Percentiles rank a stretch among this genome's conserved stretches.
These are phyloP conservation scores for Coccomyxa sp. DNA, from an alignment of 139 green algal genomes.

Conservation along the genomic window DNA sequence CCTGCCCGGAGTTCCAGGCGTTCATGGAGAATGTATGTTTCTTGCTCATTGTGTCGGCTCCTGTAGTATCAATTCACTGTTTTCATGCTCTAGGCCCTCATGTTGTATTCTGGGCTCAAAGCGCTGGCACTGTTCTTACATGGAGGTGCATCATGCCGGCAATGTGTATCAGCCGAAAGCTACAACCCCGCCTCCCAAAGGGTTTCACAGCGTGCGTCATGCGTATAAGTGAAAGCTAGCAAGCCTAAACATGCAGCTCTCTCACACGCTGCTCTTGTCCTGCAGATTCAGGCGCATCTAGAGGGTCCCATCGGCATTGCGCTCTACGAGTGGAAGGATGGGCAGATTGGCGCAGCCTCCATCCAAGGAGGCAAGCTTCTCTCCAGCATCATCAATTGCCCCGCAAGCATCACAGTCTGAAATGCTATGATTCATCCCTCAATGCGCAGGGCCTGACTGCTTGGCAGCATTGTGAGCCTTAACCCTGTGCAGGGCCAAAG, in stretches of 20 bases:
- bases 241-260: no score
- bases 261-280: no score
- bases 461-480: no score
- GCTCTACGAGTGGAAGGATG: conserved; percentile 66
- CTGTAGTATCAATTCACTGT: no score
- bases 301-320: conserved; percentile 60
- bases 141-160: not conserved
- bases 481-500: conserved; percentile 48
- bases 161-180: not conserved
- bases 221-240: no score
- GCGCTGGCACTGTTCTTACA: not conserved
- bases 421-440: no score
- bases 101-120: not conserved
- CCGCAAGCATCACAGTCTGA: no score
- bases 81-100: not conserved
- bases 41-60: not conserved
- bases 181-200: no score
- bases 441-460: no score
- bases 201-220: no score
- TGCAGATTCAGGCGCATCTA: conserved; percentile 38
- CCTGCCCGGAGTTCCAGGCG: conserved; percentile 17
- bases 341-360: conserved; percentile 39
- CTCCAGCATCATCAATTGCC: no score
- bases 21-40: conserved; percentile 55
- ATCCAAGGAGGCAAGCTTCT: conserved; percentile 51